Percentiles rank a stretch among this genome's conserved stretches.
Conservation (phyloP, 2,329 filamentous ascomycete genomes). For the Trichoderma guizhouense region DNA sequence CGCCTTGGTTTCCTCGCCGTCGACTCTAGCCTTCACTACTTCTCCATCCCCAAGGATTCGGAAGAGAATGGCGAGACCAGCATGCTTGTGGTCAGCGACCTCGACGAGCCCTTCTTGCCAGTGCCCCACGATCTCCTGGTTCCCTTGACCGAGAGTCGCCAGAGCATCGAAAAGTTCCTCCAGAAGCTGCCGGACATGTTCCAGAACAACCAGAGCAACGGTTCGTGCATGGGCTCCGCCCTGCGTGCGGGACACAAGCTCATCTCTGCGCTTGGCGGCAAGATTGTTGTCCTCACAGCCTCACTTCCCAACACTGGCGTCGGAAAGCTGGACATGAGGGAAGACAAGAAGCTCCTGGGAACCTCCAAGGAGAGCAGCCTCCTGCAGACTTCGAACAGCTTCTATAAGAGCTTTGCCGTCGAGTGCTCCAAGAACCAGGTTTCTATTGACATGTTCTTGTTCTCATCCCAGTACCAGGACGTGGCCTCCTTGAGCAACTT, state of each 20-base stretch:
- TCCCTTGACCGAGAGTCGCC: constrained; percentile 80
- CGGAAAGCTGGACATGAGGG: constrained; percentile 86
- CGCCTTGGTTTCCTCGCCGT: constrained; percentile 93
- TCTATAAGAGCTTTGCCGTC: constrained; percentile 98
- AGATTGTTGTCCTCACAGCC: constrained; percentile 87
- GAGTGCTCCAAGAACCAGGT: constrained; percentile 99
- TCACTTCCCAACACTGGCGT: constrained; percentile 86
- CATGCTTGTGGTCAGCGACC: constrained; percentile 91
- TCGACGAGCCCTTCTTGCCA: constrained; percentile 94
- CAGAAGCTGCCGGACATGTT: constrained; percentile 94
- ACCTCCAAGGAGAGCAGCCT: constrained; percentile 87
- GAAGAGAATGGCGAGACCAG: constrained; percentile 80
- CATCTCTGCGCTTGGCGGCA: constrained; percentile 89
- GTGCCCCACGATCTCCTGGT: constrained; percentile 90
- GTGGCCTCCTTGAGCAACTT: constrained; percentile 95
- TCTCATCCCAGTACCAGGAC: constrained; percentile 94
- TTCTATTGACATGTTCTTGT: constrained; percentile 97
- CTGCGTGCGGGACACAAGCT: constrained; percentile 92
- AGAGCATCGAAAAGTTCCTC: constrained; percentile 89
- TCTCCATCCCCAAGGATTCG: constrained; percentile 84
- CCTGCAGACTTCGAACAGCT: constrained; percentile 88
- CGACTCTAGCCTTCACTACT: constrained; percentile 93
- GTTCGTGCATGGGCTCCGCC: constrained; percentile 93
- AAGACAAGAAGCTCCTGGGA: constrained; percentile 93
- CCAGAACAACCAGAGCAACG: constrained; percentile 83